Evolutionary conservation across 176 grass and related monocot genomes (phyloP), one percentile per base, ranked within the genome.

Genomic region (Alopecurus myosuroides): DNA sequence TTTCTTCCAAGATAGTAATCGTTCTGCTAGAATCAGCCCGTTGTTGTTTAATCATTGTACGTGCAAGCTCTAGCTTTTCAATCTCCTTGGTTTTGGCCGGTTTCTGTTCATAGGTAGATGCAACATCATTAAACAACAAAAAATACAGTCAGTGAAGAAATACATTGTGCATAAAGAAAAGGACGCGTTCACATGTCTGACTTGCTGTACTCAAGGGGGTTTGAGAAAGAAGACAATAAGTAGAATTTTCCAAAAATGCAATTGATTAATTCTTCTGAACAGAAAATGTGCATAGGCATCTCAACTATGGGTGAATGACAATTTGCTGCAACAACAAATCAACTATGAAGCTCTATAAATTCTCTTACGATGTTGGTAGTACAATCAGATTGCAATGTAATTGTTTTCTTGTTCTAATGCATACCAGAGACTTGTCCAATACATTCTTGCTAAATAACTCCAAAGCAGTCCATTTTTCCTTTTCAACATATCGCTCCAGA

Each of bases 401-500:
- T 86, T 42, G 50, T 74, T 66, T n/a, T 49, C 9, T 26, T 62
- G 28, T 71, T 17, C 40, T 3, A 26, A 31, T 29, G 33, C 70
- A 88, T 88, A 92, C 86, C 87, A 49, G 53, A 20, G 77, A 77
- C 52, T 86, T 39, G 64, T 13, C 56, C 18, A 57, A 67, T 60
- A 23, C 62, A 50, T 77, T 85, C 51, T 68, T 85, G 39, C 56
- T 76, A 48, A 33, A 12, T 77, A 87, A 55, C 33, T 73, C 81
- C 72, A 81, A 40, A 81, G 42, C 76, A 81, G 84, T 86, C 55
- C 48, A 12, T 39, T 84, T 89, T 68, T 84, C 76, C 30, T 70
- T 86, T 61, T 84, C 77, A 18, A 89, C 2, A 70, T 92, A 92
- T 86, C 76, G 76, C 66, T 89, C 76, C 33, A 85, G 69, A 84